Base-by-base conservation (phyloP, 306 rosid species). In the cucumber (Cucumis sativus) region DNA sequence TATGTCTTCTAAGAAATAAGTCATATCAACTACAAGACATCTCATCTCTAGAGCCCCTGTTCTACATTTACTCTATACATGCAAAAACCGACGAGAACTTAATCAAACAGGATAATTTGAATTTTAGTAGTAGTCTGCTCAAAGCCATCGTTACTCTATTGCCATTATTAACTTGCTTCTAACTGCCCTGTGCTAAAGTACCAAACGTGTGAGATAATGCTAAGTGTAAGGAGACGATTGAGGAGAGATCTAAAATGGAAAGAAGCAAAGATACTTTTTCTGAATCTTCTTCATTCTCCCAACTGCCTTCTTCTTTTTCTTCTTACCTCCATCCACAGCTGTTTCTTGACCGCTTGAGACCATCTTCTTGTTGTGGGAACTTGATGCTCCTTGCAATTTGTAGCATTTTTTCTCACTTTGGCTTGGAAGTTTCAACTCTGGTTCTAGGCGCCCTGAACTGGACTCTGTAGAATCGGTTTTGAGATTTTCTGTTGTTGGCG, bases 191-290 rank as follows among this genome's bases (percentile, higher is more conserved):
- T 75, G 64, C 37, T 75, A 56, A 9, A 28, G 4, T 33, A 33
- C 37, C 37, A 33, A 33, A 33, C 63, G 78, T 54, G 78, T n/a
- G 23, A 35, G 70, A 33, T 16, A 62, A 35, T 64, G 23, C 23
- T 8, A 33, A 30, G 69, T 63, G 69, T 63, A 33, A 56, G 54
- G 25, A 23, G 37, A 63, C 13, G 5, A 17, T 25, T 45, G 3
- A 6, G 28, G 12, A 16, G 61, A 72, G 61, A 72, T 55, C 85
- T 84, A 86, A 49, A 82, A 77, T 55, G 85, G 16, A 49, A 81
- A 6, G 80, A 79, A 86, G 80, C 87, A 86, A 40, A 84, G 51
- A 11, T 68, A 86, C 76, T 69, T 68, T 73, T 37, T 83, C 87
- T 39, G 72, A 8, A 74, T 64, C 81, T 40, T 82, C 63, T 68